These are phyloP conservation scores for Tetraselmis striata DNA, from an alignment of 139 green algal species.

Conservation along the genomic window DNA sequence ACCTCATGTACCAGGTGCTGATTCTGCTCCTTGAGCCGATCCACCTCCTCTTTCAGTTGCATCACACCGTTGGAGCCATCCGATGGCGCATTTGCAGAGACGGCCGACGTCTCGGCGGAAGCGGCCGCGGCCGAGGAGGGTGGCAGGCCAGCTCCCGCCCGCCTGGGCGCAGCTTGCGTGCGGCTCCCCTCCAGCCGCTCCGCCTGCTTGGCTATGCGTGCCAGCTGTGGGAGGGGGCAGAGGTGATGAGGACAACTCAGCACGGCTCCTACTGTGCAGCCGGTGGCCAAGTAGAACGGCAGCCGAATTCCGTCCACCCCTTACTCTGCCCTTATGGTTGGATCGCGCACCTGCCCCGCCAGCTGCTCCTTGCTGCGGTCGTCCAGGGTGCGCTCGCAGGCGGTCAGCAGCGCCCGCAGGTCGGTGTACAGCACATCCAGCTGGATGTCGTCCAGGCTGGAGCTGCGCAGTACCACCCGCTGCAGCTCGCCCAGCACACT, in stretches of 20 bases:
- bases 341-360: not conserved
- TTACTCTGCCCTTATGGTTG: too few relatives aligned
- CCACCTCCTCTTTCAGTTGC: not conserved
- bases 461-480: not conserved
- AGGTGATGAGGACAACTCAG: not conserved
- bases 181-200: not conserved
- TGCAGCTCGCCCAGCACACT: not conserved
- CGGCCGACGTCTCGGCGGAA: too few relatives aligned
- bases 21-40: not conserved
- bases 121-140: too few relatives aligned
- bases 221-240: not conserved
- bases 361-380: not conserved
- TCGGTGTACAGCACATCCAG: not conserved
- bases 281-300: too few relatives aligned
- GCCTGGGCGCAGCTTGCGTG: not conserved
- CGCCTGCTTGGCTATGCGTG: not conserved
- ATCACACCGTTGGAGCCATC: too few relatives aligned
- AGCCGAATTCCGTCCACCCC: too few relatives aligned
- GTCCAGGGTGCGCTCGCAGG: not conserved
- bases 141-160: not conserved
- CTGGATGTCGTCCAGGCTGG: not conserved
- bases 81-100: too few relatives aligned
- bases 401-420: not conserved
- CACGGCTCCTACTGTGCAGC: too few relatives aligned
- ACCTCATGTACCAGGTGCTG: not conserved